Conservation (phyloP, 345 rosid genomes). For the Cardamine resedifolia region DNA sequence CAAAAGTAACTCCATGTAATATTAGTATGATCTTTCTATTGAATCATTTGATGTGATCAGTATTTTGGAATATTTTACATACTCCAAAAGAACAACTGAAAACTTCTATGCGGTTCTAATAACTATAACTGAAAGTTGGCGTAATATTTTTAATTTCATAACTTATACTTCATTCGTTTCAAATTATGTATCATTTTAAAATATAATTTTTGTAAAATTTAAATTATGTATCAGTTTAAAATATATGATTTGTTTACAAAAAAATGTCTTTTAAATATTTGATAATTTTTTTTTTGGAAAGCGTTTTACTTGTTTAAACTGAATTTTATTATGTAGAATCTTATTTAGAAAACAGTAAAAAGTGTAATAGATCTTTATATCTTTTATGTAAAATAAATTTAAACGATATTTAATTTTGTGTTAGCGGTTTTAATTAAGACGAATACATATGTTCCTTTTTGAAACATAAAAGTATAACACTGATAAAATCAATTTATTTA, state of each 20-base stretch:
- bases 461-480: not conserved
- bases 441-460: not conserved
- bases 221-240: no score
- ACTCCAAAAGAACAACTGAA: not conserved
- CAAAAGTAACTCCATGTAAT: not conserved
- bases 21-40: not conserved
- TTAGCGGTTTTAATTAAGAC: no score
- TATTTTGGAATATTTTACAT: not conserved
- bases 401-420: no score
- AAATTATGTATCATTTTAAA: not conserved
- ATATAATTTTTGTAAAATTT: not conserved
- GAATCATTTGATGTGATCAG: not conserved
- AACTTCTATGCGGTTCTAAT: not conserved
- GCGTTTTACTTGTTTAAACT: not conserved
- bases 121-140: not conserved
- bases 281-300: no score
- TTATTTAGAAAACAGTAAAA: not conserved
- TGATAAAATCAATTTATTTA: not conserved
- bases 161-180: no score
- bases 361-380: not conserved
- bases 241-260: no score
- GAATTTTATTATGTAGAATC: not conserved
- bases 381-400: not conserved
- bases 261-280: no score
- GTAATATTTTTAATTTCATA: no score